Base-by-base conservation (phyloP, 2,329 filamentous ascomycete species). In the Lasiodiplodia theobromae region DNA sequence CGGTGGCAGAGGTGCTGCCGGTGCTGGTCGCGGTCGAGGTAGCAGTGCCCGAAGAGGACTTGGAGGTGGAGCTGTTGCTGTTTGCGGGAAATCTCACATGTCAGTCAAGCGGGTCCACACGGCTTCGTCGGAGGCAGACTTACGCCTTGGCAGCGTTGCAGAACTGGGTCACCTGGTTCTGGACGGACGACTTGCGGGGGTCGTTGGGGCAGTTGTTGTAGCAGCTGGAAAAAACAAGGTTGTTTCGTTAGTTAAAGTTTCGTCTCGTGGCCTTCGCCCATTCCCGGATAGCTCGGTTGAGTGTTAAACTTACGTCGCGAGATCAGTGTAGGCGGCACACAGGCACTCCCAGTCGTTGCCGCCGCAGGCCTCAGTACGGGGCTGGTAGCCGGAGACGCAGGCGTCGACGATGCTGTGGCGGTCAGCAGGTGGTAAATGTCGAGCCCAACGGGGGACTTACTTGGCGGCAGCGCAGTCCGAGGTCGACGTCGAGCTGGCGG, bases 201-300 rank as follows among this genome's bases (percentile, higher is more conserved):
- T 85, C 82, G 71, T 81, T 77, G 65, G 88, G 87, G 81, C 89
- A 90, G 82, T 88, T 88, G 82, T 86, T 86, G 81, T 88, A 90
- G 85, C 88, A 90, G 38, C 83, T 85, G 69, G 68, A 14, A 16
- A 2, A 8, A 11, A 34, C 25, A 18, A 54, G 10, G 23, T 34
- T 28, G 23, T 71, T 68, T 68, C 14, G 56, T 70, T 23, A 68
- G 64, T 49, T 16, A 54, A 16, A 49, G 38, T 47, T 5, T 37
- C 14, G 38, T 4, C 12, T 37, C 44, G n/a, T 44, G 40, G 40
- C 18, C 12, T 51, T 51, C 47, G 12, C 47, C 21, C 18, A 3
- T 10, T 28, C 18, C n/a, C 23, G 7, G 16, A 34, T 40, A 12
- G 5, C 1, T 38, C 23, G 34, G 21, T 23, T 31, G 49, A 21